Base-by-base conservation (phyloP, 1,139 yeast species). In the Lodderomyces oxycetoniae region DNA sequence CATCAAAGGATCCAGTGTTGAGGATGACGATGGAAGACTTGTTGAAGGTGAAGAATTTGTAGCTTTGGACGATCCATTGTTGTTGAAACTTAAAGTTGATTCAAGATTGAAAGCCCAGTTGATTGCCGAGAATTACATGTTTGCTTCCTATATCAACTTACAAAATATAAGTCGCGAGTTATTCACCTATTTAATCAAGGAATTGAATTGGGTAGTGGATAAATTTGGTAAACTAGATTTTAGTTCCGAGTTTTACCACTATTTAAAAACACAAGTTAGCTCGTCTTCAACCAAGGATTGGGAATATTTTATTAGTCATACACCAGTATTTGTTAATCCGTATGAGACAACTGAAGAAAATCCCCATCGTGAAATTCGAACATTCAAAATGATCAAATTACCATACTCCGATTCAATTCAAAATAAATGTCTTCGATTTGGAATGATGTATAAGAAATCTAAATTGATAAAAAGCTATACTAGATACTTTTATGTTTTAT, bases 121-220 rank as follows among this genome's bases (percentile, higher is more conserved):
- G 43, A 51, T 68, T 19, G 59, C 61, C 34, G 74, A 68, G 42
- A 67, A 65, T 45, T 68, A 63, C 44, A 55, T 63, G 46, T 67
- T 59, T 49, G 74, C 74, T 1, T 61, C 68, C 17, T 68, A 61
- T 39, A 54, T 63, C 25, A 68, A 68, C 38, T 54, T 68, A 33
- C 74, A 68, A 44, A 65, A 58, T 38, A 68, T 68, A 26, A 57
- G 72, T n/a, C 57, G 51, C 33, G 74, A 68, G 33, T 53, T 68
- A 31, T 59, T 62, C 35, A 52, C 57, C 3, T 67, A 63, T 43
- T 59, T 68, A 13, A 43, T 61, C 32, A 67, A 66, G 44, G 74
- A 68, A 39, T 52, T 67, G 42, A 46, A 50, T 32, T 39, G 50
- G 7, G 51, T 60, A 5, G 40, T 62, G 13, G 71, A 67, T 26